These are phyloP conservation scores for Thelonectria blattea DNA, from an alignment of 2,329 filamentous ascomycete species.

Conservation along the genomic window DNA sequence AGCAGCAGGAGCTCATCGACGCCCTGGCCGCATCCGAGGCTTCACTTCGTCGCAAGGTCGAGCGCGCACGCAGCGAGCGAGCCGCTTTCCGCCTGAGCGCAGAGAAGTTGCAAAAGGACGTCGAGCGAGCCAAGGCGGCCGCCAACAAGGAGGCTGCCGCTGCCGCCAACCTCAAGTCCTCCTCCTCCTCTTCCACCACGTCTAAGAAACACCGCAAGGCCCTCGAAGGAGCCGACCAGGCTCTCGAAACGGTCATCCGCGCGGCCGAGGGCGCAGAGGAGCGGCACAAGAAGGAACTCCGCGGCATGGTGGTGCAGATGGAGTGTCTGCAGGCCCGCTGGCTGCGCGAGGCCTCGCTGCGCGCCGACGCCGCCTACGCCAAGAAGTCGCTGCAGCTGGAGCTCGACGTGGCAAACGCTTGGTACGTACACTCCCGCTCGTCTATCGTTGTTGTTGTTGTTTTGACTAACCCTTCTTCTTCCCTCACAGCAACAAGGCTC, in stretches of 20 bases:
- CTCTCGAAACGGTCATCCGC: conserved; percentile 65
- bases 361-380: conserved; percentile 81
- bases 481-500: conserved; percentile 85
- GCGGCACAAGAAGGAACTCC: conserved; percentile 75
- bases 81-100: conserved; percentile 60
- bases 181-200: conserved; percentile 18
- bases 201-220: conserved; percentile 29
- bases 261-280: conserved; percentile 68
- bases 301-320: conserved; percentile 87
- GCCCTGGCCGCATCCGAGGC: conserved; percentile 61
- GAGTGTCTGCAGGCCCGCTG: conserved; percentile 86
- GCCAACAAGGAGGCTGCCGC: conserved; percentile 42
- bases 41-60: conserved; percentile 69
- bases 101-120: conserved; percentile 60
- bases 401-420: conserved; percentile 84
- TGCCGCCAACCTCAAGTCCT: conserved; percentile 4
- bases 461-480: too few species aligned
- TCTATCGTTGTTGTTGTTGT: too few species aligned
- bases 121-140: conserved; percentile 52
- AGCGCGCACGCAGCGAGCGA: conserved; percentile 71
- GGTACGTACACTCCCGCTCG: too few species aligned
- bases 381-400: conserved; percentile 84
- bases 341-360: conserved; percentile 79
- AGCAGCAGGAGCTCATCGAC: conserved; percentile 71
- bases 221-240: conserved; percentile 52